A percentile compares a stretch with the other conserved stretches of the same genome.
These are phyloP conservation scores for Kodamaea fukazawae DNA, from an alignment of 805 yeast genomes.

Conservation along the genomic window DNA sequence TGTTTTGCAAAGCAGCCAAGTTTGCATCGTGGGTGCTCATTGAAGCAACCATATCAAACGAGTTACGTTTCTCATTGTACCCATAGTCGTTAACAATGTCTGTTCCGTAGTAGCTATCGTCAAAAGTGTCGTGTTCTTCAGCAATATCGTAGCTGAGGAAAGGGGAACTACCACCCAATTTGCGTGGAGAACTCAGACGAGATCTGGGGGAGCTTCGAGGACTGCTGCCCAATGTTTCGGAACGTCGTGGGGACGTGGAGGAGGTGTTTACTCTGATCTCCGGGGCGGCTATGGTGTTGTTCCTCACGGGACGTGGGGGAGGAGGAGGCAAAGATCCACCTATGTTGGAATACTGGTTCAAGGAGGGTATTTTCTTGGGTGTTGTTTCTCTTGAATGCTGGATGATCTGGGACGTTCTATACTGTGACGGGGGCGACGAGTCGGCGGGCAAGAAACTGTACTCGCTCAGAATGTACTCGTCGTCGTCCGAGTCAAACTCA, in stretches of 20 bases:
- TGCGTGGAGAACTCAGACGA: slow-evolving; percentile 7
- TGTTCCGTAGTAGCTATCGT: slow-evolving; percentile 5
- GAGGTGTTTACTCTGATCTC: not conserved
- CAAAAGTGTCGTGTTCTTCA: not conserved
- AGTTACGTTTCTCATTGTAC: not conserved
- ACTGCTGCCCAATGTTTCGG: not conserved
- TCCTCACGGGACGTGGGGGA: not conserved
- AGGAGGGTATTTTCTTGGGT: no score
- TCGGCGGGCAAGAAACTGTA: not conserved
- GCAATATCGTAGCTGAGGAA: not conserved
- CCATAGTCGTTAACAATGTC: slow-evolving; percentile 3
- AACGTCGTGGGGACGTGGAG: not conserved
- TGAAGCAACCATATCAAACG: slow-evolving; percentile 9
- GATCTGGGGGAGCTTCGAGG: slow-evolving; percentile 1
- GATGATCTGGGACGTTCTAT: slow-evolving; percentile 1
- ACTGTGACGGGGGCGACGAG: not conserved
- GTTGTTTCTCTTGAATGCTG: not conserved
- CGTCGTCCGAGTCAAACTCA: no score
- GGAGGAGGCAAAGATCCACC: not conserved
- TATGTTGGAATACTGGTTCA: not conserved
- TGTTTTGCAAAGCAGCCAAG: slow-evolving; percentile 4
- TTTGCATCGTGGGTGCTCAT: slow-evolving; percentile 9
- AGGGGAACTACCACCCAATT: not conserved
- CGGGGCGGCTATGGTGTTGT: slow-evolving; percentile 1
- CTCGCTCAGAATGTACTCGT: not conserved